Conservation (phyloP, 805 yeast genomes). For the Scheffersomyces lignosus region DNA sequence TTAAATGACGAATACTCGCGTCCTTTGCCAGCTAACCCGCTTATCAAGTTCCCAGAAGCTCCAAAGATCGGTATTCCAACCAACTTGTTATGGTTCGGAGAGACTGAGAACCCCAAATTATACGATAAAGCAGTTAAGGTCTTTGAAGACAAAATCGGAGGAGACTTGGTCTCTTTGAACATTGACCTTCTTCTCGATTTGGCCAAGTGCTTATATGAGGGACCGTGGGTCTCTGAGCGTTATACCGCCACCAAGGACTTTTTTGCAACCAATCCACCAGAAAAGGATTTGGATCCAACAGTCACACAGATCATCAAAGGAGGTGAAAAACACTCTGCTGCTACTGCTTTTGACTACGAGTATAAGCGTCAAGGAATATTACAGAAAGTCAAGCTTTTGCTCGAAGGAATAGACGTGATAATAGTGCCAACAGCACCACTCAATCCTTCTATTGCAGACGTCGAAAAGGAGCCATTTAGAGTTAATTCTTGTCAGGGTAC, state of each 20-base stretch:
- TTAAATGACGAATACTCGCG: slow-evolving; percentile 79
- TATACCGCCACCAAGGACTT: slow-evolving; percentile 79
- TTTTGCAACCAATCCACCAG: slow-evolving; percentile 68
- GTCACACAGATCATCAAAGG: slow-evolving; percentile 73
- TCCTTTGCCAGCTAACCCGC: slow-evolving; percentile 65
- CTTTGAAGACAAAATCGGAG: slow-evolving; percentile 44
- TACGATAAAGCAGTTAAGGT: slow-evolving; percentile 60
- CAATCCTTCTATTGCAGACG: slow-evolving; percentile 77
- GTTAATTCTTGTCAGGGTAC: slow-evolving; percentile 94
- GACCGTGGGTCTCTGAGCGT: slow-evolving; percentile 99
- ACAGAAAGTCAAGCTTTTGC: slow-evolving; percentile 56
- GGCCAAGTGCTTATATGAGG: slow-evolving; percentile 89
- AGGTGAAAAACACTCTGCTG: slow-evolving; percentile 78
- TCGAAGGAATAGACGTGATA: slow-evolving; percentile 67
- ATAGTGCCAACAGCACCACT: slow-evolving; percentile 94
- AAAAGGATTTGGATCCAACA: slow-evolving; percentile 75
- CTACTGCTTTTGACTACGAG: slow-evolving; percentile 80
- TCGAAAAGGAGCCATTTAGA: slow-evolving; percentile 72
- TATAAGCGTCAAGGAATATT: slow-evolving; percentile 82
- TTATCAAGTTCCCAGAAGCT: slow-evolving; percentile 53
- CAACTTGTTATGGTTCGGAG: slow-evolving; percentile 76
- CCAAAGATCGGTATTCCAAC: slow-evolving; percentile 79
- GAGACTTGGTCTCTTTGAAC: slow-evolving; percentile 58
- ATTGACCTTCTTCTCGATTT: slow-evolving; percentile 75
- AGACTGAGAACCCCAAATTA: slow-evolving; percentile 69